Percentiles rank a stretch among this genome's conserved stretches.
phyloP scores from a whole-genome alignment of 352 stramenopile genomes.

The Globisporangium orthogonon region DNA sequence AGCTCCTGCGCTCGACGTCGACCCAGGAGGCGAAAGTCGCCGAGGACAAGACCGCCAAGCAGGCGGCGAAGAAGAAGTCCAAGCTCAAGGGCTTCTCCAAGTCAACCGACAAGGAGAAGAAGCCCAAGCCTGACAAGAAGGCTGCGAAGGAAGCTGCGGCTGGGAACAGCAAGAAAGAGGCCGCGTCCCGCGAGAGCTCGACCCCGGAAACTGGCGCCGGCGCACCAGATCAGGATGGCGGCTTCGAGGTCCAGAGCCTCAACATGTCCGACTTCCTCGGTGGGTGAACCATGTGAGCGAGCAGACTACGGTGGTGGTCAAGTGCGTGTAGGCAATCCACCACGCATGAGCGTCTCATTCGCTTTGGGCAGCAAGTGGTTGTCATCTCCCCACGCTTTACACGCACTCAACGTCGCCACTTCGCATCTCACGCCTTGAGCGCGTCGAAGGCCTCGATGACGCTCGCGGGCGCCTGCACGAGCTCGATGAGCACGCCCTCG shows the following conservation, averaged over 20 bases:
- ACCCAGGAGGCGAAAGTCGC: conserved; percentile 34
- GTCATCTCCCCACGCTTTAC: not conserved
- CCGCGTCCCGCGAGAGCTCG: conserved; percentile 26
- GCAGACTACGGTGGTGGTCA: not conserved
- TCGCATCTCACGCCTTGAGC: conserved; percentile 21
- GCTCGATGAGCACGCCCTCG: conserved; percentile 95
- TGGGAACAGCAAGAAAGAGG: conserved; percentile 29
- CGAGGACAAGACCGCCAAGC: conserved; percentile 21
- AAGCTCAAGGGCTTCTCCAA: conserved; percentile 21
- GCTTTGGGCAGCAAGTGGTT: not conserved
- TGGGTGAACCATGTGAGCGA: not conserved
- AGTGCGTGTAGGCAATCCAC: not conserved
- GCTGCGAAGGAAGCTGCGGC: conserved; percentile 6
- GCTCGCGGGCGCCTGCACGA: conserved; percentile 93
- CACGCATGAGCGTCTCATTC: not conserved
- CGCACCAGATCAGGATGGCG: conserved; percentile 29
- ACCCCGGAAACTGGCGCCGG: conserved; percentile 20
- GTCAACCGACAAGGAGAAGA: conserved; percentile 7
- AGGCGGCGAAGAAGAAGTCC: conserved; percentile 30
- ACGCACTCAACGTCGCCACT: not conserved
- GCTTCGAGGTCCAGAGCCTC: conserved; percentile 67
- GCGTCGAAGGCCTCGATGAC: conserved; percentile 87
- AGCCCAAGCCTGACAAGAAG: conserved; percentile 30
- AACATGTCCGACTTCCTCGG: conserved; percentile 74
- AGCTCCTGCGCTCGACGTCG: conserved; percentile 59